Conservation (phyloP, 176 grass and related monocot genomes). For the Alloteropsis semialata region DNA sequence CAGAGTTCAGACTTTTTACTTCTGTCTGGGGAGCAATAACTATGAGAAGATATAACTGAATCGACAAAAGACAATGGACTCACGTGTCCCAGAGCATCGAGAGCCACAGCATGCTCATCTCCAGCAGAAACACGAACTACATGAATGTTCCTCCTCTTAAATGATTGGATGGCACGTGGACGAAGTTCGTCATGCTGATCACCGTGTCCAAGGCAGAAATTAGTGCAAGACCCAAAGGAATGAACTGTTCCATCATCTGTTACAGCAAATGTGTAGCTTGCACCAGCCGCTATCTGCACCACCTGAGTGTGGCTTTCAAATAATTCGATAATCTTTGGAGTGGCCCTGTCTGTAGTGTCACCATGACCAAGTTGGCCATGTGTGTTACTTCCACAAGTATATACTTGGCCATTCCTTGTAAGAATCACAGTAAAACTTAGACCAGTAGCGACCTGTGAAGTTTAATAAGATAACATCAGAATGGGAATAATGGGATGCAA, state of each 20-base stretch:
- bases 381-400: conserved; percentile 90
- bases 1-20: conserved; percentile 31
- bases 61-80: conserved; percentile 25
- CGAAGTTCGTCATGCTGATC: conserved; percentile 89
- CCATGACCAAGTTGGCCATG: conserved; percentile 98
- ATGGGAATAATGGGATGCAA: neutral
- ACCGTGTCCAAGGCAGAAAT: conserved; percentile 95
- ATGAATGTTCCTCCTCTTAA: conserved; percentile 84
- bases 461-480: conserved; percentile 10
- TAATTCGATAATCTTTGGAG: conserved; percentile 61
- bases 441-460: conserved; percentile 76
- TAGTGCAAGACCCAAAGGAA: conserved; percentile 90
- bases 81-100: conserved; percentile 83
- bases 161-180: conserved; percentile 82
- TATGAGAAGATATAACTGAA: conserved; percentile 8
- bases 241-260: conserved; percentile 82
- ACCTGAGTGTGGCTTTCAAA: conserved; percentile 59
- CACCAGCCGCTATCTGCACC: conserved; percentile 88
- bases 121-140: conserved; percentile 93
- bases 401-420: conserved; percentile 65
- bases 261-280: conserved; percentile 90
- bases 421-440: conserved; percentile 91
- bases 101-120: conserved; percentile 96
- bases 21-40: neutral
- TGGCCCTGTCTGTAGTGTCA: conserved; percentile 71